phyloP scores from a whole-genome alignment of 2,329 filamentous ascomycete genomes.

The Beauveria brongniartii region DNA sequence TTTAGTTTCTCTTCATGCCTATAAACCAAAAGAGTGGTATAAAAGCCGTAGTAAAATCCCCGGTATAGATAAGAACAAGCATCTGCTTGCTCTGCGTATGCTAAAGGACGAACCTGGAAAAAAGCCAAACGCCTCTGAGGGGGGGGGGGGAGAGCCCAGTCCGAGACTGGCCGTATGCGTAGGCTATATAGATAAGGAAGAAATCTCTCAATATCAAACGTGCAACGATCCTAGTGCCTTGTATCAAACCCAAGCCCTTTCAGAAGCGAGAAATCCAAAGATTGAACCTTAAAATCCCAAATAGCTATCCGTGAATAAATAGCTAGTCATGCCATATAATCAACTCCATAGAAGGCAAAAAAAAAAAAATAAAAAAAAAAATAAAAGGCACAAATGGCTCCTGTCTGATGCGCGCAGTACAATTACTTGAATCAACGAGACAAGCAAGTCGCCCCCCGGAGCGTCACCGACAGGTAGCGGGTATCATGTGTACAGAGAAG shows the following conservation, averaged over 20 bases:
- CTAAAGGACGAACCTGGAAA: not conserved
- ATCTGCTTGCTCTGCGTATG: not conserved
- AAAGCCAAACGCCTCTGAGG: not conserved
- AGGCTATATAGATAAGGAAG: not conserved
- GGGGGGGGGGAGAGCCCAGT: not conserved
- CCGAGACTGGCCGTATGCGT: not conserved
- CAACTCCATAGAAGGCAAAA: not conserved
- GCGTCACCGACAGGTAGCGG: not conserved
- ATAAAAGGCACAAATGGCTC: not conserved
- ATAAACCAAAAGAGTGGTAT: not conserved
- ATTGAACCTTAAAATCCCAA: not conserved
- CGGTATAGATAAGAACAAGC: not conserved
- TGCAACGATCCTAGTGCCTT: not conserved
- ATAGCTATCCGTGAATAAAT: not conserved
- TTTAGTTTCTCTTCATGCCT: not conserved
- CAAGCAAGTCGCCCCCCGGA: not conserved
- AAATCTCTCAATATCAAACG: not conserved
- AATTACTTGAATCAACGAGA: not conserved
- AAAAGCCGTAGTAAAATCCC: not conserved
- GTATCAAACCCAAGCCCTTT: not conserved
- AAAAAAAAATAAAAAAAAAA: not conserved
- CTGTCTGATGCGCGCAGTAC: not conserved
- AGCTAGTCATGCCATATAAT: slow-evolving; percentile 1
- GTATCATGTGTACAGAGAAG: not conserved
- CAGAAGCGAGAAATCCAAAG: not conserved